Evolutionary conservation across 2,329 filamentous ascomycete species (phyloP), one percentile per base, ranked within the genome.

Genomic region (Nemania bipapillata): DNA sequence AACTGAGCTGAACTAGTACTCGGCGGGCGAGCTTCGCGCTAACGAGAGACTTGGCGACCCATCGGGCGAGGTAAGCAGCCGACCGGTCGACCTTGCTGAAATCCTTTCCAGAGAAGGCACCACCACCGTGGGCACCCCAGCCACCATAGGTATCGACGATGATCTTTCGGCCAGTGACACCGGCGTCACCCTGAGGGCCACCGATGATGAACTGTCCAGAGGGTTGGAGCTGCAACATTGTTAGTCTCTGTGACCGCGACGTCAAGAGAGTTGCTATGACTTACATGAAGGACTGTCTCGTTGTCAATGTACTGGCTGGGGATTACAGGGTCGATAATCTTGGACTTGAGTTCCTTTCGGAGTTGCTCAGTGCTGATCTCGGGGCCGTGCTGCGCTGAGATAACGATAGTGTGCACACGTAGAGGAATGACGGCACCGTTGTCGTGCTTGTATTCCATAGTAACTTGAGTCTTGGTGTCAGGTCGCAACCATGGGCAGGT

Each of bases 51-150:
- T 99, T 99, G 86, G 96, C 96, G 83, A 99, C 94, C 96, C 96
- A 99, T 82, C 96, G 94, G 76, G 89, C 94, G 77, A 98, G 90
- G 86, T 99, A 99, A 80, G 96, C 96, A 75, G 96, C 96, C 62
- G 96, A 98, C 78, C 96, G 93, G 82, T 99, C 96, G 84, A 99
- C 96, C 90, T 99, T 99, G 89, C 94, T 97, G 90, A 97, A 99
- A 84, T 99, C 96, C 91, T 99, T 99, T 80, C 96, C 96, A 79
- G 96, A 98, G 92, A 99, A 99, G 83, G 96, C 96, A 91, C 96
- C 96, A 88, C 96, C 96, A 88, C 96, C 96, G 89, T 99, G 96
- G 78, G 96, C 96, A 86, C 96, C 96, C 96, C 96, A 98, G 79
- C 96, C 96, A 87, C 96, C 96, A 86, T 99, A 99, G 83, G 96